Percentiles rank a stretch among this genome's conserved stretches.
phyloP scores from a whole-genome alignment of 768 basidiomycete species.

The Amanita pseudoporphyria region DNA sequence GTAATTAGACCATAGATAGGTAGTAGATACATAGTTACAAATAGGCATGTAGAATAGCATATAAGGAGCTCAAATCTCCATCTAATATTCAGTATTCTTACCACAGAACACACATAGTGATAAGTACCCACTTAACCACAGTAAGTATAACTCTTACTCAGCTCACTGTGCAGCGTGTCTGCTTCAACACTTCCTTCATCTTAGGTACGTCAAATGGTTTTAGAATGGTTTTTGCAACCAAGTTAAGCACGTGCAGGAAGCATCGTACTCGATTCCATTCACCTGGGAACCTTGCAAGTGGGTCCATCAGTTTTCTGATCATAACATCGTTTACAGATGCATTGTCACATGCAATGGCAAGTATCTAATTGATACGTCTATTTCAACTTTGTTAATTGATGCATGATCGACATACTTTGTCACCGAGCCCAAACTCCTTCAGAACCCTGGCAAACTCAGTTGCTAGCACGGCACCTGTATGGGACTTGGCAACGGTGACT shows the following conservation, averaged over 20 bases:
- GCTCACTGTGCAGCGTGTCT: too few relatives aligned
- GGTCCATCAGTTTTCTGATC: constrained; percentile 25
- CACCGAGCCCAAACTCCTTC: constrained; percentile 11
- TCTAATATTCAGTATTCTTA: too few relatives aligned
- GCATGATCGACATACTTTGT: too few relatives aligned
- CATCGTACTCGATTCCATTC: constrained; percentile 20
- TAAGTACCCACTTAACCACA: too few relatives aligned
- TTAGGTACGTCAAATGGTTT: constrained; percentile 23
- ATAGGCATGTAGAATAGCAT: too few relatives aligned
- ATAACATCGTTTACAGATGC: background rate
- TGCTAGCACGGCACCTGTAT: constrained; percentile 25
- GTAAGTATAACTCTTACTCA: too few relatives aligned
- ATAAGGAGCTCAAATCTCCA: too few relatives aligned
- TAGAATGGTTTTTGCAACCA: constrained; percentile 24
- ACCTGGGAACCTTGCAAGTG: constrained; percentile 19
- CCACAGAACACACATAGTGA: too few relatives aligned
- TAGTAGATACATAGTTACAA: too few relatives aligned
- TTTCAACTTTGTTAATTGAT: too few relatives aligned
- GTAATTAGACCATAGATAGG: too few relatives aligned
- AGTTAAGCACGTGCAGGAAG: constrained; percentile 29
- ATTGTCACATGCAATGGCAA: background rate
- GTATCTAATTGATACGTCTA: background rate
- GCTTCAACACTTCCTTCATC: constrained; percentile 2
- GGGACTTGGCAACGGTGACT: constrained; percentile 25
- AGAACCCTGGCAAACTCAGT: constrained; percentile 22